Base-by-base conservation (phyloP, 306 rosid species). In the Casuarina cunninghamiana region DNA sequence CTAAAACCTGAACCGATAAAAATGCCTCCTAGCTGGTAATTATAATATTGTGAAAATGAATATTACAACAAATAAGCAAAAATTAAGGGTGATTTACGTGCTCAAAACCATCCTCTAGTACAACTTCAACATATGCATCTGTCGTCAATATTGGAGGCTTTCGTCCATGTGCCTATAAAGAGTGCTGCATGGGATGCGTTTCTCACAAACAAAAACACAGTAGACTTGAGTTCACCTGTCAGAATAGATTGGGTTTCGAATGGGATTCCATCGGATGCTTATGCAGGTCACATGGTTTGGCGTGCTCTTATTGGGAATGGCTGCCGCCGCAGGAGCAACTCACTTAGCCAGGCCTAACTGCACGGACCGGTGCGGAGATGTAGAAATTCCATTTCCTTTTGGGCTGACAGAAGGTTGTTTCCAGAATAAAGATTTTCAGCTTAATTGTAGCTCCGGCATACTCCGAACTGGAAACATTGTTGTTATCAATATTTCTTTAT, bases 341-440 rank as follows among this genome's bases (percentile, higher is more conserved):
- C 44, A 35, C 35, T 11, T 13, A 78, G 69, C 84, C 35, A 49
- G 41, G 16, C 72, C 62, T 42, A 83, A 78, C 16, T 83, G 87
- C 74, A 53, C 2, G 0, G 41, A 43, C 35, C 37, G 60, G 3
- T 88, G 90, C 15, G 92, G 90, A 10, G 37, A 58, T 10, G 4
- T 90, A 2, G 5, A 48, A 15, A 78, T 90, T 67, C 88, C 88
- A 41, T 90, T 84, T 63, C 95, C 92, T 8, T 90, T 88, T 44
- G 89, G 95, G 1, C 53, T 48, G 4, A 55, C 21, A 2, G 0
- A 5, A 2, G 41, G 13, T 4, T 86, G 89, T 55, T 83, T 21
- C 72, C 63, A 75, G 1, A 21, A 80, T 0, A 0, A 1, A 0
- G 3, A 1, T 0, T 88, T 86, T 51, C 1, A 3, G 2, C 26